phyloP scores from a whole-genome alignment of 352 stramenopile species.

The Thalassiosira allenii region DNA sequence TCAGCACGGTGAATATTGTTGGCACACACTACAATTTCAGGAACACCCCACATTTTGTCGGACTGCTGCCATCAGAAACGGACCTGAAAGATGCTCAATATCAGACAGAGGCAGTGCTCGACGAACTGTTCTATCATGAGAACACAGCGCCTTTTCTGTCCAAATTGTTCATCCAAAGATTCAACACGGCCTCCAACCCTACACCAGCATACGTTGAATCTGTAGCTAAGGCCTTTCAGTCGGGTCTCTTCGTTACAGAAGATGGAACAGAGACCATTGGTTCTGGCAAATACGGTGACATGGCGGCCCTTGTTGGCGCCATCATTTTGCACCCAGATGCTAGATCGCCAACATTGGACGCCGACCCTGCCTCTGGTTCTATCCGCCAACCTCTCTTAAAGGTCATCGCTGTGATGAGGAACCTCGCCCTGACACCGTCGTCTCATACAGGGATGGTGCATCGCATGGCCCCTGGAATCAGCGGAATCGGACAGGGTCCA shows the following conservation, averaged over 20 bases:
- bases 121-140: constrained; percentile 56
- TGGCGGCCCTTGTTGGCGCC: constrained; percentile 62
- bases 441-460: background rate
- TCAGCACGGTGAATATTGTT: background rate
- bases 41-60: constrained; percentile 38
- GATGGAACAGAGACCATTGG: constrained; percentile 56
- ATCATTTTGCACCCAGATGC: constrained; percentile 76
- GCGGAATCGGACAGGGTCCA: constrained; percentile 35
- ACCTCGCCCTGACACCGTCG: background rate
- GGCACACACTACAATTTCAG: constrained; percentile 25
- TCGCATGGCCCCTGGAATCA: background rate
- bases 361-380: constrained; percentile 11
- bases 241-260: constrained; percentile 45
- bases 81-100: constrained; percentile 39
- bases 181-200: constrained; percentile 68
- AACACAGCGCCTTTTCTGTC: constrained; percentile 68
- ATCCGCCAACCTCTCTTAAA: background rate
- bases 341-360: constrained; percentile 56
- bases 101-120: constrained; percentile 63
- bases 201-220: constrained; percentile 66
- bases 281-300: constrained; percentile 71
- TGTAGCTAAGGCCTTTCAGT: constrained; percentile 67
- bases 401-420: background rate
- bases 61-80: constrained; percentile 22
- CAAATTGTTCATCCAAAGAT: constrained; percentile 53